Conservation (phyloP, 345 rosid genomes). For the Garcia nutans region DNA sequence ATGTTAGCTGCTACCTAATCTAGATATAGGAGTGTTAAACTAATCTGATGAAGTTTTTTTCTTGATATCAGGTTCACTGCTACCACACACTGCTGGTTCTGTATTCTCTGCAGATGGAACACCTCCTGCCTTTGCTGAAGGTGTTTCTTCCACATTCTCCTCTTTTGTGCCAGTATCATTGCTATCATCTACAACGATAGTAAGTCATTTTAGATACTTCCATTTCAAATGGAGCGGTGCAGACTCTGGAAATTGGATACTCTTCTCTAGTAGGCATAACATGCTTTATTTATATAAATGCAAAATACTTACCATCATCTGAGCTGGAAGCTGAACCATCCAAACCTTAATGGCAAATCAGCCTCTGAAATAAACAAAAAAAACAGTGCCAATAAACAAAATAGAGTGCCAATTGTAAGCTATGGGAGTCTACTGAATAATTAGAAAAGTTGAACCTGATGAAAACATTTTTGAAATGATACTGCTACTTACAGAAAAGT, state of each 20-base stretch:
- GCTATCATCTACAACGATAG: conserved; percentile 27
- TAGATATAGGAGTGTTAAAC: neutral
- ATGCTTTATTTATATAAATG: neutral
- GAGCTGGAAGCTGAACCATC: conserved; percentile 13
- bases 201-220: neutral
- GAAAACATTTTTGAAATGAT: neutral
- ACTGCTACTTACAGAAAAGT: conserved; percentile 39
- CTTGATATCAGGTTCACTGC: conserved; percentile 17
- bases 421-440: neutral
- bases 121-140: neutral
- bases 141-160: conserved; percentile 24
- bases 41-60: conserved; percentile 14
- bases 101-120: neutral
- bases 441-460: neutral
- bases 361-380: conserved; percentile 26
- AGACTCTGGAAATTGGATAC: no score
- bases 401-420: neutral
- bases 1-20: no score
- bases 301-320: conserved; percentile 29
- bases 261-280: neutral
- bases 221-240: no score
- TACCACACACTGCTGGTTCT: neutral
- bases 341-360: conserved; percentile 24
- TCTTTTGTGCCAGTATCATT: conserved; percentile 28
- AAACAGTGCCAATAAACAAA: no score